Base-by-base conservation (phyloP, 208 protist genomes). In the Leishmania guyanensis region DNA sequence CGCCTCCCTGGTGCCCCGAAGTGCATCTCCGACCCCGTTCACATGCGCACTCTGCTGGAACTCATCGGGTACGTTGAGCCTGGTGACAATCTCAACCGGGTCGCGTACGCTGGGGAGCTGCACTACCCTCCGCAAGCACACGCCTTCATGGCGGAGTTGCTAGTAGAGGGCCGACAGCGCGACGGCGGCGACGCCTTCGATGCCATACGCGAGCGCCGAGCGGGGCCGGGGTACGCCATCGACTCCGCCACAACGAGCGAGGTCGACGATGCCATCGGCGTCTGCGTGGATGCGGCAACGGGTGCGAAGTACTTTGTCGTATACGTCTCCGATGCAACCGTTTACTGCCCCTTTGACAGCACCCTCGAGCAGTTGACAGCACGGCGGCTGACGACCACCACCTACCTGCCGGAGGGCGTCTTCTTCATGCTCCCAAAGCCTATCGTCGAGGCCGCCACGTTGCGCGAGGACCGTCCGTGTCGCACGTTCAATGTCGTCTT, bases 361-460 rank as follows among this genome's bases (percentile, higher is more conserved):
- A 48, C 84, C 33, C 85, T 98, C 48, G 93, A 98, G 83, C 90
- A 94, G 73, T n/a, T 96, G 60, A 98, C 93, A 26, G 95, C 92
- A 48, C 88, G 93, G 51, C 81, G 87, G 33, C 91, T 98, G 36
- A 89, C 88, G 26, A 98, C 95, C 1, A 98, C 95, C 66, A 97
- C 93, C 29, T 98, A 98, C 79, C 90, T 98, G 29, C 95, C 95
- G 0, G 93, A 98, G 75, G 89, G 91, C 5, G 95, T 98, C 60
- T 98, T 86, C 75, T 98, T 96, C 77, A 98, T 98, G 95, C 84
- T 98, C 33, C 95, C 95, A 14, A 94, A 94, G 74, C 87, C 89
- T 1, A 94, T 98, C 75, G 90, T 98, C 5, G 91, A 95, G 84
- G 92, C 91, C 70, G 93, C 95, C 29, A 98, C 95, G 48, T 84